Percentiles rank a stretch among this genome's conserved stretches.
These are phyloP conservation scores for Thalassiosira hispida DNA, from an alignment of 352 stramenopile species.

Conservation along the genomic window DNA sequence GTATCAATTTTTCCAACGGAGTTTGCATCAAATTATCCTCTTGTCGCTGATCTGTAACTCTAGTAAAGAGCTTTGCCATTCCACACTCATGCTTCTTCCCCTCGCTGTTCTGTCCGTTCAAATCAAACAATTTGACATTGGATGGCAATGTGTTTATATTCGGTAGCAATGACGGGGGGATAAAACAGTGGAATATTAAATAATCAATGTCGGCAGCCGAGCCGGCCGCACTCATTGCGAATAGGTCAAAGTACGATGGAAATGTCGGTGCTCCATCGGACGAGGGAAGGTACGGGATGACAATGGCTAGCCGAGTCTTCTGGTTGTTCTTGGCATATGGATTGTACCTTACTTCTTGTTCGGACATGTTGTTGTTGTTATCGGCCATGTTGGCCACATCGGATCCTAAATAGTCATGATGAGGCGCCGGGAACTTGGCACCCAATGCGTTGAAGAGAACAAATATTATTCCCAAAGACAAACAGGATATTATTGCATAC, in stretches of 20 bases:
- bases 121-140: constrained; percentile 84
- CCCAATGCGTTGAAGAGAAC: constrained; percentile 20
- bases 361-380: not conserved
- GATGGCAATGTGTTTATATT: constrained; percentile 55
- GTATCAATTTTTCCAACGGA: constrained; percentile 44
- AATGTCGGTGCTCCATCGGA: constrained; percentile 59
- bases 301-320: constrained; percentile 58
- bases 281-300: constrained; percentile 74
- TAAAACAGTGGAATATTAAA: constrained; percentile 79
- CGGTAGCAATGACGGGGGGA: constrained; percentile 42
- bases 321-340: constrained; percentile 13
- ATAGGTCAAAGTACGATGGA: constrained; percentile 83
- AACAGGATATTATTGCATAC: constrained; percentile 15
- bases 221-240: constrained; percentile 72
- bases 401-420: constrained; percentile 7
- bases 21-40: constrained; percentile 46
- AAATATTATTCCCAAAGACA: constrained; percentile 1
- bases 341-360: constrained; percentile 10
- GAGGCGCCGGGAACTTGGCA: constrained; percentile 6
- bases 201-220: constrained; percentile 79
- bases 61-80: constrained; percentile 42
- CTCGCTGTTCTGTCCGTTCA: constrained; percentile 42
- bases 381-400: constrained; percentile 19
- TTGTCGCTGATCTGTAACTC: constrained; percentile 49
- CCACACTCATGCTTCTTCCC: constrained; percentile 15